Evolutionary conservation across 768 basidiomycete genomes (phyloP).

Genomic region (Termitomyces eurrhizus): DNA sequence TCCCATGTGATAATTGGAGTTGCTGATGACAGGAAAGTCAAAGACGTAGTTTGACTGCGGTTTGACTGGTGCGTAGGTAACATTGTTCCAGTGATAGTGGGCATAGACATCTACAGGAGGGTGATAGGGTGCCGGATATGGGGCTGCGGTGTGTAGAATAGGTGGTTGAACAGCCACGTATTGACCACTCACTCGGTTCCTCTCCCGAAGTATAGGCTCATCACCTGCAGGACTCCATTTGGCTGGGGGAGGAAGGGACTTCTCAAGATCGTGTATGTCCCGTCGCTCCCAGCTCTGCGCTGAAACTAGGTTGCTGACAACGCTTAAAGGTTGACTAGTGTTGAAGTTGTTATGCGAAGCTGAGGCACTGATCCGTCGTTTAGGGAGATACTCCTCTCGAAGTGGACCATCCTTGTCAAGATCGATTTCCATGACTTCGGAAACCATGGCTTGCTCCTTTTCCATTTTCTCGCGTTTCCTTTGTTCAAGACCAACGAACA

Average conservation of each 20-base stretch:
- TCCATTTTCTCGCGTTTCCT: conserved; percentile 51
- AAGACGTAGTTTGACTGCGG: conserved; percentile 35
- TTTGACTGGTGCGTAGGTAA: conserved; percentile 32
- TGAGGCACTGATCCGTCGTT: conserved; percentile 49
- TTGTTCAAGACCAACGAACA: conserved; percentile 71
- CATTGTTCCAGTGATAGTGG: conserved; percentile 37
- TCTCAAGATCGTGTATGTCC: conserved; percentile 17
- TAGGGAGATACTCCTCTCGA: conserved; percentile 76
- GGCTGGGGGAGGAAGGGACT: conserved; percentile 63
- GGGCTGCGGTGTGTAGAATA: conserved; percentile 30
- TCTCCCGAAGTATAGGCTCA: conserved; percentile 62
- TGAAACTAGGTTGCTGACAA: conserved; percentile 7
- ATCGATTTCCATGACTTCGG: conserved; percentile 67
- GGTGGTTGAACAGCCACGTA: conserved; percentile 65
- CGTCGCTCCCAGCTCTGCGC: conserved; percentile 16
- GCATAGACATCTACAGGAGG: conserved; percentile 30
- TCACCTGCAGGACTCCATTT: conserved; percentile 82
- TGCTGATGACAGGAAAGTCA: conserved; percentile 30
- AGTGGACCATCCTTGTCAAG: conserved; percentile 82
- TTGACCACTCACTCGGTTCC: conserved; percentile 47
- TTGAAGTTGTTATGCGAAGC: conserved; percentile 21
- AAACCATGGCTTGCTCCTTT: conserved; percentile 33
- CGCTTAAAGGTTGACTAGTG: conserved; percentile 9
- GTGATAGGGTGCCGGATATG: conserved; percentile 33
- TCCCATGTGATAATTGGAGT: conserved; percentile 24